Evolutionary conservation across 2,329 filamentous ascomycete genomes (phyloP).

Genomic region (Taxawa tesnikishii): DNA sequence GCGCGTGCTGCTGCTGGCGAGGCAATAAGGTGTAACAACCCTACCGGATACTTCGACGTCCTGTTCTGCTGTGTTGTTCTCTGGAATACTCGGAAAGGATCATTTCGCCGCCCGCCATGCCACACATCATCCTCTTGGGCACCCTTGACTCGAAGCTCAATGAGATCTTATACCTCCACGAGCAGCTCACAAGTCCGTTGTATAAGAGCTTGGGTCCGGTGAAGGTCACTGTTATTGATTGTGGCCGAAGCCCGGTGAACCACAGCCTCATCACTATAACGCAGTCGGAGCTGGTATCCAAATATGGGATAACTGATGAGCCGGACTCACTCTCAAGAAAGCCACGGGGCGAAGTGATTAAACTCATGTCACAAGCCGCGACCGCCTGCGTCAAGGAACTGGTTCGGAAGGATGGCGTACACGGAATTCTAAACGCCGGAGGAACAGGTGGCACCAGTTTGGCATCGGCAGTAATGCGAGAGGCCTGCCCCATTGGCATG

Average conservation of each 20-base stretch:
- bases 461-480: slow-evolving; percentile 47
- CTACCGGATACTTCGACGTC: too few relatives aligned
- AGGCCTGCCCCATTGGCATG: slow-evolving; percentile 49
- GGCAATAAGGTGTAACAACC: too few relatives aligned
- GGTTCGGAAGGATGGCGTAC: slow-evolving; percentile 41
- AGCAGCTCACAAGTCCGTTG: slow-evolving; percentile 25
- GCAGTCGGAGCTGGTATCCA: slow-evolving; percentile 29
- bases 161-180: slow-evolving; percentile 44
- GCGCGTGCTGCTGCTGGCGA: too few relatives aligned
- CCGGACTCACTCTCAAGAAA: slow-evolving; percentile 24
- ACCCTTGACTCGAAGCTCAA: slow-evolving; percentile 54
- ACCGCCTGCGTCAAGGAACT: slow-evolving; percentile 30
- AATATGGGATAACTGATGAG: slow-evolving; percentile 14
- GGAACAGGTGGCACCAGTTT: slow-evolving; percentile 53
- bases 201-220: slow-evolving; percentile 3
- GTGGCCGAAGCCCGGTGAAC: slow-evolving; percentile 34
- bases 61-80: too few relatives aligned
- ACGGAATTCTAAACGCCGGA: slow-evolving; percentile 46
- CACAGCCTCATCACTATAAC: slow-evolving; percentile 36
- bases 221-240: slow-evolving; percentile 40
- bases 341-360: slow-evolving; percentile 43
- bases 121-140: slow-evolving; percentile 42
- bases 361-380: slow-evolving; percentile 40
- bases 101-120: slow-evolving; percentile 17
- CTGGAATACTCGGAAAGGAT: too few relatives aligned